These are phyloP conservation scores for Fusarium sacchari DNA, from an alignment of 2,329 filamentous ascomycete genomes.

Conservation along the genomic window DNA sequence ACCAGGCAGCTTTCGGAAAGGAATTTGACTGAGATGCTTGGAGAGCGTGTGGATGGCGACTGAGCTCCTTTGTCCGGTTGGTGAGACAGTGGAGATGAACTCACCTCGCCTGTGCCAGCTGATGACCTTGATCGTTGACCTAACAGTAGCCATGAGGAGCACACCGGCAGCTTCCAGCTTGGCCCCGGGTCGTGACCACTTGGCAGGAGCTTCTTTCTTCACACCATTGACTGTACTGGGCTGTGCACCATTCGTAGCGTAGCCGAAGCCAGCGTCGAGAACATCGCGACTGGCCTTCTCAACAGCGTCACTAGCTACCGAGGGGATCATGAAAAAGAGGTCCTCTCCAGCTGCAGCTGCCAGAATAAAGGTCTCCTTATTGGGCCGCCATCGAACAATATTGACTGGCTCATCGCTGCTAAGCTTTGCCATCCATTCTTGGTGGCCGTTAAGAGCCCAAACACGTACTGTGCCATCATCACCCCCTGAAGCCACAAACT, in stretches of 20 bases:
- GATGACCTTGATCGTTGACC: conserved; percentile 84
- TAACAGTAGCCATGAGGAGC: conserved; percentile 81
- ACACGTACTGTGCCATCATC: conserved; percentile 93
- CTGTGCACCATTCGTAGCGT: conserved; percentile 76
- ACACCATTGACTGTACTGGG: conserved; percentile 61
- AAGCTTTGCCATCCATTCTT: conserved; percentile 85
- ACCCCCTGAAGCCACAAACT: conserved; percentile 89
- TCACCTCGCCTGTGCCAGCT: conserved; percentile 95
- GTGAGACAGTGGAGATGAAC: conserved; percentile 92
- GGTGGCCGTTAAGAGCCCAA: conserved; percentile 90
- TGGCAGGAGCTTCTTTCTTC: conserved; percentile 79
- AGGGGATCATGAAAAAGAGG: conserved; percentile 84
- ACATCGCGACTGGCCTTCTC: conserved; percentile 79
- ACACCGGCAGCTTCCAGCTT: conserved; percentile 82
- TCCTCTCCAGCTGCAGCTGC: conserved; percentile 87
- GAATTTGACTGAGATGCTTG: conserved; percentile 93
- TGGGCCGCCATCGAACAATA: conserved; percentile 88
- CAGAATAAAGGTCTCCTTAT: conserved; percentile 81
- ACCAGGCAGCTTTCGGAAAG: conserved; percentile 82
- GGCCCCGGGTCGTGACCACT: conserved; percentile 83
- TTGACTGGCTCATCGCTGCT: conserved; percentile 84
- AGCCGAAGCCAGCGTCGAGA: conserved; percentile 91
- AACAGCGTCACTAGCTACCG: conserved; percentile 75
- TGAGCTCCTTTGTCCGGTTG: conserved; percentile 78
- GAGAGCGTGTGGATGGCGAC: conserved; percentile 95